These are phyloP conservation scores for Aegle marmelos DNA, from an alignment of 345 rosid species.

Conservation along the genomic window DNA sequence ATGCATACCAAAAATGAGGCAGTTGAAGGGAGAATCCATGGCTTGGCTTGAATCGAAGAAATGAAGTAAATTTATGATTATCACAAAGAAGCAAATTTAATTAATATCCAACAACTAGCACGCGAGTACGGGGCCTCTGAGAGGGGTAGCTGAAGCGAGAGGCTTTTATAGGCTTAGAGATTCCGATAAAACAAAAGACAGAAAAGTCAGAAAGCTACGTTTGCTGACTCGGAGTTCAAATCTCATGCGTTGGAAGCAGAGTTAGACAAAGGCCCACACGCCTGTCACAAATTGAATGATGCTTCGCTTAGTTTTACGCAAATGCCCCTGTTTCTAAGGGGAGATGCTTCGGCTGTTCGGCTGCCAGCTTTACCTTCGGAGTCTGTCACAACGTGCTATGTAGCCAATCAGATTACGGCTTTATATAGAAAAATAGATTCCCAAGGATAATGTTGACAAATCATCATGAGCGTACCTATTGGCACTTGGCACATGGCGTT, in stretches of 20 bases:
- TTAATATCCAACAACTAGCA: not conserved
- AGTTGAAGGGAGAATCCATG: slow-evolving; percentile 57
- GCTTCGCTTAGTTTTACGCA: not conserved
- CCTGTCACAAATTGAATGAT: not conserved
- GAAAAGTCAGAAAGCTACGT: not conserved
- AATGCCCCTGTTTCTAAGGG: not conserved
- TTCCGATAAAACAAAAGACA: no score
- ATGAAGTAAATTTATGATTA: not conserved
- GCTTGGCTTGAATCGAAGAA: slow-evolving; percentile 5
- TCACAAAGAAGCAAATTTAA: not conserved
- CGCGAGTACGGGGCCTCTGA: not conserved
- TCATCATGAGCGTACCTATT: not conserved
- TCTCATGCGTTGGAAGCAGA: slow-evolving; percentile 14
- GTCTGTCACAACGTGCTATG: not conserved
- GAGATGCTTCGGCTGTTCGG: not conserved
- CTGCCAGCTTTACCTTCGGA: not conserved
- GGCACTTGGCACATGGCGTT: not conserved
- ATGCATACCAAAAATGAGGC: slow-evolving; percentile 67
- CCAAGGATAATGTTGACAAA: not conserved
- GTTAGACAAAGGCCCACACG: not conserved
- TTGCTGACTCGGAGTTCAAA: slow-evolving; percentile 45
- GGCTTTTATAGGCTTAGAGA: slow-evolving; percentile 13
- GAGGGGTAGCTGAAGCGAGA: not conserved
- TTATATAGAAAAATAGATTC: not conserved
- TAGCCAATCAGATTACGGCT: not conserved